These are phyloP conservation scores for Silybum marianum DNA, from an alignment of 129 eudicot genomes.

Conservation along the genomic window DNA sequence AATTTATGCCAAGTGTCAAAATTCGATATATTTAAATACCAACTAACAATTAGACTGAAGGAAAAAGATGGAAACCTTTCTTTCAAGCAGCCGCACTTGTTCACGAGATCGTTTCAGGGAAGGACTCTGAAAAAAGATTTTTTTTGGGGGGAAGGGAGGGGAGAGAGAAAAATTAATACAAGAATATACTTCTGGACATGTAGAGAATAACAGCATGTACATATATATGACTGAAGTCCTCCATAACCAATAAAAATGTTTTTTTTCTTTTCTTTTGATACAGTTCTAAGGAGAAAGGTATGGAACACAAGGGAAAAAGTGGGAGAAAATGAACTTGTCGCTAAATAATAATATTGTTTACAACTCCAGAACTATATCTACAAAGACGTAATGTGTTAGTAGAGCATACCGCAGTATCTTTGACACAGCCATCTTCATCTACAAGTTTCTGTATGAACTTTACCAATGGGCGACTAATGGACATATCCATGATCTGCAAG, in stretches of 20 bases:
- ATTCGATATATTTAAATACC: background rate
- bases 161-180: background rate
- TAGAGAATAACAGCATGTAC: background rate
- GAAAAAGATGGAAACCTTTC: slow-evolving; percentile 50
- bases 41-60: background rate
- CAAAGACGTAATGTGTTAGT: background rate
- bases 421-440: slow-evolving; percentile 88
- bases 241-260: slow-evolving; percentile 1
- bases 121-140: slow-evolving; percentile 57
- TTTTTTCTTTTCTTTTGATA: background rate
- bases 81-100: slow-evolving; percentile 78
- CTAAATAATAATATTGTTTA: background rate
- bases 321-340: background rate
- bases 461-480: slow-evolving; percentile 51
- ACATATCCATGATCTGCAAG: slow-evolving; percentile 70
- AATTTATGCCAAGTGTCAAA: background rate
- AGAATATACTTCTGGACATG: background rate
- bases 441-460: slow-evolving; percentile 70
- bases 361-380: background rate
- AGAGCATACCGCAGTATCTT: slow-evolving; percentile 88
- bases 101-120: slow-evolving; percentile 73
- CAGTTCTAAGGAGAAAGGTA: background rate
- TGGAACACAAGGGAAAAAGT: background rate
- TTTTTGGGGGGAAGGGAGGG: background rate
- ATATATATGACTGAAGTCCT: background rate